Evolutionary conservation across 495 filamentous ascomycete genomes (phyloP), one percentile per base, ranked within the genome.

Genomic region (Letharia columbiana): DNA sequence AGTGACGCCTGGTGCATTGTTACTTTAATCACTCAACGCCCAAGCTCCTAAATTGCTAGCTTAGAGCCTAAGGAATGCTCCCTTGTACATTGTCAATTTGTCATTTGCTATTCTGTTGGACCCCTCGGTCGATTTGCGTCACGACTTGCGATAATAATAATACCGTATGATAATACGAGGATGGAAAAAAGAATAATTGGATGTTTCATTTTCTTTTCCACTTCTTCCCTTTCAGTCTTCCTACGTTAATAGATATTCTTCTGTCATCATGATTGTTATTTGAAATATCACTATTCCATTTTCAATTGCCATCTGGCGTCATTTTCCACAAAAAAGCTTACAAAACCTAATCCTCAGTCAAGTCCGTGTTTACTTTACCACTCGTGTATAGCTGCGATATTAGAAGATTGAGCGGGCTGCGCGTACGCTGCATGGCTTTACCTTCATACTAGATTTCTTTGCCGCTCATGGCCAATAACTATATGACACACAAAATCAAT

Each of bases 401-500:
- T 10, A 20, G n/a, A 17, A 6, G 39, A 37, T 57, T 6, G 54
- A 37, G 3, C 1, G n/a, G 7, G 33, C 54, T 17, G 33, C 54
- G 15, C 8, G 33, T 9, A 37, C 15, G 31, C 33, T 20, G 13
- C 10, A 57, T 57, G 54, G 54, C 54, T 57, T 33, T 37, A 15
- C 54, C 0, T 35, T 17, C 17, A 20, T 37, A 59, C 45, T 60
- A 65, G 45, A 57, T 57, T 37, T 49, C 9, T 23, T 8, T 17
- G 15, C 63, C 23, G 52, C 33, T 47, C 52, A 65, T 65, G 54
- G 56, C 63, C 52, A 31, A 65, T 6, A 28, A 23, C 23, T 41
- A 35, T 23, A 8, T 4, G 31, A 58, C 35, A 20, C 15, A 37
- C 33, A 18, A 56, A 66, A 45, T 33, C 3, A 17, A 66, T n/a